Conservation (phyloP, 2,329 filamentous ascomycete genomes). For the Cladosporium austrohemisphaericum region DNA sequence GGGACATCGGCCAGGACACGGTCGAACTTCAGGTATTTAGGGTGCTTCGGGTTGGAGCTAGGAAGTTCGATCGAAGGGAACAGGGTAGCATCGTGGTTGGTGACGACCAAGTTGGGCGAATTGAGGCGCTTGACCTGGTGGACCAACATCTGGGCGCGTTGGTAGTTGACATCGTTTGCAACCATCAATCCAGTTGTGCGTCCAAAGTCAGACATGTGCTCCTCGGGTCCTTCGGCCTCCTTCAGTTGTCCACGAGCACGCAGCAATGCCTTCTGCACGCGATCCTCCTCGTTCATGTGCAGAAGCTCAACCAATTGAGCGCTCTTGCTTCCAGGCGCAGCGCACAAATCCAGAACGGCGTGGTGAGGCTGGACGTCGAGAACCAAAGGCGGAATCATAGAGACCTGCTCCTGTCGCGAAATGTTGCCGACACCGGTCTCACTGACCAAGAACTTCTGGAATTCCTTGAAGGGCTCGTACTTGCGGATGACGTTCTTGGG, state of each 20-base stretch:
- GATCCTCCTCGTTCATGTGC: conserved; percentile 84
- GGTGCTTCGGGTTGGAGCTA: conserved; percentile 49
- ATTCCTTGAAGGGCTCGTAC: conserved; percentile 88
- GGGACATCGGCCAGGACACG: conserved; percentile 94
- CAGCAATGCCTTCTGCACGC: conserved; percentile 68
- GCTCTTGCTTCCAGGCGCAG: conserved; percentile 94
- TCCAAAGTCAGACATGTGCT: conserved; percentile 68
- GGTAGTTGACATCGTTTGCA: conserved; percentile 95
- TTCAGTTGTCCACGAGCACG: conserved; percentile 47
- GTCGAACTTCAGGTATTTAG: conserved; percentile 88
- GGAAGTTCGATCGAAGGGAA: conserved; percentile 90
- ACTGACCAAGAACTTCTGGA: conserved; percentile 96
- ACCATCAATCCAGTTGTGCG: conserved; percentile 87
- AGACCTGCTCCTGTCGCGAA: conserved; percentile 93
- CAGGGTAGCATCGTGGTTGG: conserved; percentile 94
- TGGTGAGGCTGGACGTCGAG: conserved; percentile 89
- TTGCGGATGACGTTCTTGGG: conserved; percentile 93
- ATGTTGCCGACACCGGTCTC: conserved; percentile 98
- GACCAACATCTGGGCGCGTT: conserved; percentile 92
- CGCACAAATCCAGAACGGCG: conserved; percentile 92
- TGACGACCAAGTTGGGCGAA: conserved; percentile 93
- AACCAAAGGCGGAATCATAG: conserved; percentile 95
- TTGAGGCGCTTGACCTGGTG: conserved; percentile 97
- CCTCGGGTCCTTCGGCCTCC: conserved; percentile 26
- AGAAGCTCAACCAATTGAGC: conserved; percentile 93